Conservation (phyloP, 257 asterid genomes). For the Gentiana macrophylla region DNA sequence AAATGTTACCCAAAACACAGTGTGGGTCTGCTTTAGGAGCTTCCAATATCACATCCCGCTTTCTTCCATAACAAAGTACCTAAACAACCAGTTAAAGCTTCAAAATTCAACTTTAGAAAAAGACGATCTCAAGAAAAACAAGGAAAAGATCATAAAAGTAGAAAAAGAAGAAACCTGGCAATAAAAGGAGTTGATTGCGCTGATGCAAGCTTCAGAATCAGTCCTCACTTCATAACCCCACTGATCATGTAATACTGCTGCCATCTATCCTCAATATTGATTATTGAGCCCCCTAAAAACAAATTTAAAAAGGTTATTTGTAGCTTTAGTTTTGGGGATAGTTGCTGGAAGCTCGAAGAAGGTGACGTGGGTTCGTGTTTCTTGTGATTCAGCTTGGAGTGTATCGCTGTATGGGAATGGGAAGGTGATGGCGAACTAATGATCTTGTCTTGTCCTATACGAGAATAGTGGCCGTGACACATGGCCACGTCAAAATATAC, state of each 20-base stretch:
- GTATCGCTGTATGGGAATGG: too few species aligned
- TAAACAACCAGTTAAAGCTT: slow-evolving; percentile 6
- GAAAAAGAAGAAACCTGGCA: slow-evolving; percentile 36
- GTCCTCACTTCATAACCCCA: slow-evolving; percentile 87
- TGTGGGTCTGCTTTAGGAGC: slow-evolving; percentile 77
- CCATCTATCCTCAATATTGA: slow-evolving; percentile 16
- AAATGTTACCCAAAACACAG: slow-evolving; percentile 80
- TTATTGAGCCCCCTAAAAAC: too few species aligned
- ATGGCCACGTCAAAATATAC: too few species aligned
- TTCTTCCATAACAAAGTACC: slow-evolving; percentile 88
- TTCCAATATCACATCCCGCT: slow-evolving; percentile 63
- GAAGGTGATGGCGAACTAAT: too few species aligned
- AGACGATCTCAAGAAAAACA: background rate
- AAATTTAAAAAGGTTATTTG: too few species aligned
- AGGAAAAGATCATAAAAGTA: slow-evolving; percentile 1
- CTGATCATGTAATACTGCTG: slow-evolving; percentile 37
- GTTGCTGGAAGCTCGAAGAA: too few species aligned
- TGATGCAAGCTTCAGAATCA: slow-evolving; percentile 56
- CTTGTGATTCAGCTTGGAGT: too few species aligned
- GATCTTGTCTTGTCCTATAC: too few species aligned
- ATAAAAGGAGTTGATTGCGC: slow-evolving; percentile 76
- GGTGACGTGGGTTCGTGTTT: too few species aligned
- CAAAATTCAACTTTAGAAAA: background rate
- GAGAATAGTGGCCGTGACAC: too few species aligned
- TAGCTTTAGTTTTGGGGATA: too few species aligned